Base-by-base conservation (phyloP, 768 basidiomycete genomes). In the Boletus rex-veris region DNA sequence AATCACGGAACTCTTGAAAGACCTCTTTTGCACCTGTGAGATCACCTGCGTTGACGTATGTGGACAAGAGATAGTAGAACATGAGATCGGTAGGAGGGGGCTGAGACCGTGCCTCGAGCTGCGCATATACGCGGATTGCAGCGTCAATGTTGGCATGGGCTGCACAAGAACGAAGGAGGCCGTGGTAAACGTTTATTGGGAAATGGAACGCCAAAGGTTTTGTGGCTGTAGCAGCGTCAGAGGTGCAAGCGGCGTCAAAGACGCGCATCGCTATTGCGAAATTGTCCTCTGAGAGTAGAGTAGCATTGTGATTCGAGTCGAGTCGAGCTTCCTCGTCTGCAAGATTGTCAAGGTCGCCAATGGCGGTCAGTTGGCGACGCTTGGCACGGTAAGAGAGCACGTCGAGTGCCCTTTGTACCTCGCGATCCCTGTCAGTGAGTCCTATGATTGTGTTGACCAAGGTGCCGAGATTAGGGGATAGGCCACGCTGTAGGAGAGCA, bases 201-300 rank as follows among this genome's bases (percentile, higher is more conserved):
- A 83, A 39, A n/a, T 63, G 35, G 0, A 51, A 9, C 1, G 21
- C 54, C 26, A 67, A 26, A 1, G 64, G 61, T 44, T 12, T 51
- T 7, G 35, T 5, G 5, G 64, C 58, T 35, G 6, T 14, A 7
- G 24, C 24, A 24, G 59, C 41, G 40, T 65, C 63, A 14, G 51
- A 49, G 19, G 43, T 55, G 8, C 76, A 71, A 16, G 84, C 77
- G 0, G 82, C 77, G 24, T 86, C 77, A 68, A 94, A 94, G 15
- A 95, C 72, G 15, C 81, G 77, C 72, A 92, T 74, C 0, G 91
- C 91, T 0, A 83, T 79, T 0, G 73, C 64, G 55, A 92, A 85
- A 57, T 88, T 91, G 61, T 82, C 80, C 65, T 95, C 92, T 28
- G 74, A 60, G 19, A 73, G 72, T 21, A 91, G 77, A 2, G 68